These are phyloP conservation scores for Anisodus acutangulus DNA, from an alignment of 257 asterid genomes.

Conservation along the genomic window DNA sequence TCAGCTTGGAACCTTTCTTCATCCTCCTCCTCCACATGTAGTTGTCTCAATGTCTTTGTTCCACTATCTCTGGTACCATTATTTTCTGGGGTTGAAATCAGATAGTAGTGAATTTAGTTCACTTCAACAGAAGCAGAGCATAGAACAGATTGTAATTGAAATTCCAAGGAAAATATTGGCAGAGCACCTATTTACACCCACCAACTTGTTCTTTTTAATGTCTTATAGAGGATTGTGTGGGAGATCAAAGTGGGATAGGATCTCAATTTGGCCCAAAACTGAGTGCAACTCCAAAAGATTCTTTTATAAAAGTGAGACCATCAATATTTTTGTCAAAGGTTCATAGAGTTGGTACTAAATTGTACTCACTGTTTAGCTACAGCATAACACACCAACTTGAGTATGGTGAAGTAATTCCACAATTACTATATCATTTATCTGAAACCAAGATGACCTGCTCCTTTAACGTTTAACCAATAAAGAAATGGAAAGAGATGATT, in stretches of 20 bases:
- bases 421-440: constrained; percentile 15
- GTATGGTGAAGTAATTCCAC: background rate
- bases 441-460: background rate
- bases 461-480: background rate
- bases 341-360: background rate
- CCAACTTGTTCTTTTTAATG: background rate
- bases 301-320: background rate
- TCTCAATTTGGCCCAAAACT: constrained; percentile 21
- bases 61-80: constrained; percentile 53
- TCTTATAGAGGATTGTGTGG: background rate
- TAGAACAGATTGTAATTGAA: background rate
- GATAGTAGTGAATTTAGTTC: constrained; percentile 22
- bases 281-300: background rate
- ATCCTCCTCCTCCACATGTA: constrained; percentile 83
- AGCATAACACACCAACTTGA: background rate
- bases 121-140: background rate
- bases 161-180: background rate
- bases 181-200: constrained; percentile 14
- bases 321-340: background rate
- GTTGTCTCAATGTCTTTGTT: constrained; percentile 67
- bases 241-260: background rate
- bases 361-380: constrained; percentile 21
- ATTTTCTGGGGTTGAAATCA: constrained; percentile 33
- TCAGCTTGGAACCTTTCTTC: constrained; percentile 97
- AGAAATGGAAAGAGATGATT: constrained; percentile 20